Conservation (phyloP, 2,329 filamentous ascomycete species). For the Incumbomyces lentus region DNA sequence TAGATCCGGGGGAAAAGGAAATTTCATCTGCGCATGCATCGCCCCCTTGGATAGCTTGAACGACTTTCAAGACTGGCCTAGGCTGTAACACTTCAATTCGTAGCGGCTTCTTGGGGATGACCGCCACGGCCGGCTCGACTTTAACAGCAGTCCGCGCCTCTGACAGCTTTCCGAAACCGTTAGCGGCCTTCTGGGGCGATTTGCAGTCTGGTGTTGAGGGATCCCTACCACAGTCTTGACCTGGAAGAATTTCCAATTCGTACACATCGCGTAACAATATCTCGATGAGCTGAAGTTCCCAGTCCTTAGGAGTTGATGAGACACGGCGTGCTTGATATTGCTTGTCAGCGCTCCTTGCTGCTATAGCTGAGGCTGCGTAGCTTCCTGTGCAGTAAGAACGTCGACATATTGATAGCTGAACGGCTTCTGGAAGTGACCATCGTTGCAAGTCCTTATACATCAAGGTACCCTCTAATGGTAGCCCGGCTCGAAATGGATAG, state of each 20-base stretch:
- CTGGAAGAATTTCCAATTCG: not conserved
- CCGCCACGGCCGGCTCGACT: not conserved
- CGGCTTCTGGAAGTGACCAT: no score
- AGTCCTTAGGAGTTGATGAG: not conserved
- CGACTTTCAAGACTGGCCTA: not conserved
- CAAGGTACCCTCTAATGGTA: no score
- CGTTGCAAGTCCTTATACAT: no score
- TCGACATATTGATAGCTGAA: no score
- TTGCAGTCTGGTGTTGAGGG: not conserved
- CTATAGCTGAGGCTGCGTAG: no score
- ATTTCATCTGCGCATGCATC: not conserved
- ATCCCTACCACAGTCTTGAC: not conserved
- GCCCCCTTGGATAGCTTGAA: not conserved
- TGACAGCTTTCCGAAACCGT: not conserved
- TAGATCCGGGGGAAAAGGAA: not conserved
- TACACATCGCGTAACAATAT: not conserved
- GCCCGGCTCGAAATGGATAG: no score
- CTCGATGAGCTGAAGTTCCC: not conserved
- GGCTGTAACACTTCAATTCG: not conserved
- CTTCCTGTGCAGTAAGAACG: no score
- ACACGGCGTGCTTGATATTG: not conserved
- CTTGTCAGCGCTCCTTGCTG: no score
- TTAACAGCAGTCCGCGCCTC: not conserved
- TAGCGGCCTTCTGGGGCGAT: not conserved
- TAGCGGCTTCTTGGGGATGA: not conserved